A percentile compares a stretch with the other conserved stretches of the same genome.
These are phyloP conservation scores for Calonectria pauciramosa DNA, from an alignment of 2,329 filamentous ascomycete species.

Conservation along the genomic window DNA sequence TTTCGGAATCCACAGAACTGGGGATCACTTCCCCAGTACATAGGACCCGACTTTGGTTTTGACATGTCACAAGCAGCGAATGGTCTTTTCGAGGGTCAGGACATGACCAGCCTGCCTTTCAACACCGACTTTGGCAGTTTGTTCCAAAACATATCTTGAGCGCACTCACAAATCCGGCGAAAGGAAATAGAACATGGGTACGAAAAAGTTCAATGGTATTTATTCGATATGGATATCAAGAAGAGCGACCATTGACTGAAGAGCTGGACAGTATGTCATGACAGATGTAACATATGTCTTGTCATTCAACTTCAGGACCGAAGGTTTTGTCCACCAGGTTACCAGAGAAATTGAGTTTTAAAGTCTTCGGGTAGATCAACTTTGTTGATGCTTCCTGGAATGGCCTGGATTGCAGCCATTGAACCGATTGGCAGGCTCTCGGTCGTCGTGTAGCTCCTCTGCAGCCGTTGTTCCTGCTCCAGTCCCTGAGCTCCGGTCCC, in stretches of 20 bases:
- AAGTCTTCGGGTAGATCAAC: conserved; percentile 5
- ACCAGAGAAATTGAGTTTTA: conserved; percentile 7
- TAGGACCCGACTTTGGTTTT: conserved; percentile 25
- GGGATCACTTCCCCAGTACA: conserved; percentile 20
- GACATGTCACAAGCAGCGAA: conserved; percentile 12
- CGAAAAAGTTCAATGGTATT: neutral
- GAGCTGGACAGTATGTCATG: neutral
- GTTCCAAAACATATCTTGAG: neutral
- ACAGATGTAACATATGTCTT: neutral
- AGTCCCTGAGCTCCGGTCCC: neutral
- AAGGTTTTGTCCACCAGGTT: neutral
- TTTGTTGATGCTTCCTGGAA: neutral
- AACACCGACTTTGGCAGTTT: neutral
- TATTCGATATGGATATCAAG: neutral
- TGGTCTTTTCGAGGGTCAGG: conserved; percentile 4
- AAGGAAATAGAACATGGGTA: neutral
- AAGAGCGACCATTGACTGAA: neutral
- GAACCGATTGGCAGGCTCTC: neutral
- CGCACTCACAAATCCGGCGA: neutral
- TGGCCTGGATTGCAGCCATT: neutral
- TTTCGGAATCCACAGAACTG: conserved; percentile 2
- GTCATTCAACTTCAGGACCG: neutral
- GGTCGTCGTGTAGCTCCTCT: neutral
- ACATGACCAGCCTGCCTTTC: neutral
- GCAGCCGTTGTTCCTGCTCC: neutral